Conservation (phyloP, 140 eudicot species). For the Cichorium intybus region DNA sequence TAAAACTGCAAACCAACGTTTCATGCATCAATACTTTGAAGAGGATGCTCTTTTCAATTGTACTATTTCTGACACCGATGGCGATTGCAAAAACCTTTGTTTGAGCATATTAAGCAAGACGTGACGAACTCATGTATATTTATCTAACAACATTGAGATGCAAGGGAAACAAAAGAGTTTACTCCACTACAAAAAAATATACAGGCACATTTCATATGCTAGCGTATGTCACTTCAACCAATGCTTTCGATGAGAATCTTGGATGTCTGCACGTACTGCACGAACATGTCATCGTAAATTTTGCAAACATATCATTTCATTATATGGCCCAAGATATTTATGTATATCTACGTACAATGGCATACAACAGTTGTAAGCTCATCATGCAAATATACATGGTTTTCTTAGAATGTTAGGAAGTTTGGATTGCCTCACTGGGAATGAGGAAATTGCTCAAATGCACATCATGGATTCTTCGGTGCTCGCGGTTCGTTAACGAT, state of each 20-base stretch:
- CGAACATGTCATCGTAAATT: no score
- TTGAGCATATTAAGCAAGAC: no score
- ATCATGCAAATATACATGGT: neutral
- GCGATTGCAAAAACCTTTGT: no score
- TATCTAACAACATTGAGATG: neutral
- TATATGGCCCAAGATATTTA: neutral
- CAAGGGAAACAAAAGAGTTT: neutral
- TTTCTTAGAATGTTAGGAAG: neutral
- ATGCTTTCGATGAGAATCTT: neutral
- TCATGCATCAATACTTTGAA: no score
- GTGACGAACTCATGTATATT: no score
- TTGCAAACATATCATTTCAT: no score
- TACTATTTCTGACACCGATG: no score
- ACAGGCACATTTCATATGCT: neutral
- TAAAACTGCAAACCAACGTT: no score
- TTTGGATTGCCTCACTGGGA: no score
- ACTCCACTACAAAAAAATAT: neutral
- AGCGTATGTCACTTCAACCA: neutral
- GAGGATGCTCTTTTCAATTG: no score
- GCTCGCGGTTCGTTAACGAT: neutral
- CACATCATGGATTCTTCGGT: neutral
- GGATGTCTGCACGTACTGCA: neutral
- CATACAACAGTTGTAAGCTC: neutral
- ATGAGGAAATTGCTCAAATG: neutral
- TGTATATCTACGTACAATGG: neutral